Percentiles rank a stretch among this genome's conserved stretches.
Conservation (phyloP, 192 early-diverging fungal genomes). For the Linnemannia zychae region DNA sequence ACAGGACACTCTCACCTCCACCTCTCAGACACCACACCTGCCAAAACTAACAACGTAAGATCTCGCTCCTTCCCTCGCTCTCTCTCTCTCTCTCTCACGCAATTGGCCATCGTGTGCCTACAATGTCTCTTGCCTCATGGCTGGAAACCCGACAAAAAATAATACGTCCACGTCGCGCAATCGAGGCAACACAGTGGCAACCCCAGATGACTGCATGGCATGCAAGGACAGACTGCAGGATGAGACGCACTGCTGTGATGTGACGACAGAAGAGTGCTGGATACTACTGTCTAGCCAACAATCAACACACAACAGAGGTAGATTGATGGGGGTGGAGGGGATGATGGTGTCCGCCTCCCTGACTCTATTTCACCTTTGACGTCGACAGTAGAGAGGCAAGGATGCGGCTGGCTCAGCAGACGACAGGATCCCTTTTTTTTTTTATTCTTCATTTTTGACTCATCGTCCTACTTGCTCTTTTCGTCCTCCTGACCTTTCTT, state of each 20-base stretch:
- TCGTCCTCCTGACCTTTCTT: slow-evolving; percentile 9
- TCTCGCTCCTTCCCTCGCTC: neutral
- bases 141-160: slow-evolving; percentile 1
- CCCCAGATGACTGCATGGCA: neutral
- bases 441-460: neutral
- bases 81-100: neutral
- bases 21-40: neutral
- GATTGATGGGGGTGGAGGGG: neutral
- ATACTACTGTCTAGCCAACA: neutral
- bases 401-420: neutral
- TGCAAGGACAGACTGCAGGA: neutral
- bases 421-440: neutral
- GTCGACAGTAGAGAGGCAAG: neutral
- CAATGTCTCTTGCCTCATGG: neutral
- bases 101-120: too few relatives aligned
- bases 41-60: neutral
- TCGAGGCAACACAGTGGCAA: neutral
- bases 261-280: neutral
- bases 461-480: neutral
- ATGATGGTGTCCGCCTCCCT: neutral
- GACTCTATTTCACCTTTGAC: neutral
- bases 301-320: neutral
- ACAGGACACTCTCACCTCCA: neutral
- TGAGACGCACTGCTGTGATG: neutral
- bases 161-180: neutral